Percentiles rank a stretch among this genome's conserved stretches.
Evolutionary conservation across 345 rosid species (phyloP).

Genomic region (Corymbia maculata): DNA sequence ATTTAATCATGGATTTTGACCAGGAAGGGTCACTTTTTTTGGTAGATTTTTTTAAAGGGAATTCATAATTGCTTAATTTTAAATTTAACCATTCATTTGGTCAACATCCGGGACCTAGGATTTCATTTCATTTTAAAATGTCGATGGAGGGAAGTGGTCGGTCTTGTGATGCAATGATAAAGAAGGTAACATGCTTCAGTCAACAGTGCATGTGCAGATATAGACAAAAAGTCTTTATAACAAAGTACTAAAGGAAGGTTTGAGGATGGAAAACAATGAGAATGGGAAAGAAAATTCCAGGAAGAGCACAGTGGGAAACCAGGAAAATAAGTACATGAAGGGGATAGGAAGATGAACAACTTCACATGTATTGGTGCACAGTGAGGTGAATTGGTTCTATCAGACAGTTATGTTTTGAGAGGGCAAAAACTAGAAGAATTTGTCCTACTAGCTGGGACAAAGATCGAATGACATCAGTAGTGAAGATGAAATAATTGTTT

Average conservation of each 20-base stretch:
- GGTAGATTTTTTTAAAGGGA: constrained; percentile 7
- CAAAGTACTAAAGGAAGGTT: not conserved
- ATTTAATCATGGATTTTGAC: constrained; percentile 38
- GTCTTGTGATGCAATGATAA: constrained; percentile 41
- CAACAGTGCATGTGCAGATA: not conserved
- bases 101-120: constrained; percentile 36
- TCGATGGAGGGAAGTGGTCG: constrained; percentile 31
- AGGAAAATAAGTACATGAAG: not conserved
- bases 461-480: not conserved
- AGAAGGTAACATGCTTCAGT: constrained; percentile 29
- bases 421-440: not conserved
- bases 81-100: constrained; percentile 14
- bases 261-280: not conserved
- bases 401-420: not conserved
- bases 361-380: not conserved
- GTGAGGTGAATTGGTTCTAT: not conserved
- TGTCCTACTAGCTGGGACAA: not conserved
- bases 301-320: not conserved
- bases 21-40: constrained; percentile 9
- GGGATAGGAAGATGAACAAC: not conserved
- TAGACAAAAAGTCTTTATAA: not conserved
- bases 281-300: not conserved
- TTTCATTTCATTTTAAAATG: constrained; percentile 17
- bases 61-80: constrained; percentile 3
- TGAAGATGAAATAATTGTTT: not conserved